Evolutionary conservation across 1,284 basidiomycete genomes (phyloP).

Genomic region (Apiotrichum brassicae): DNA sequence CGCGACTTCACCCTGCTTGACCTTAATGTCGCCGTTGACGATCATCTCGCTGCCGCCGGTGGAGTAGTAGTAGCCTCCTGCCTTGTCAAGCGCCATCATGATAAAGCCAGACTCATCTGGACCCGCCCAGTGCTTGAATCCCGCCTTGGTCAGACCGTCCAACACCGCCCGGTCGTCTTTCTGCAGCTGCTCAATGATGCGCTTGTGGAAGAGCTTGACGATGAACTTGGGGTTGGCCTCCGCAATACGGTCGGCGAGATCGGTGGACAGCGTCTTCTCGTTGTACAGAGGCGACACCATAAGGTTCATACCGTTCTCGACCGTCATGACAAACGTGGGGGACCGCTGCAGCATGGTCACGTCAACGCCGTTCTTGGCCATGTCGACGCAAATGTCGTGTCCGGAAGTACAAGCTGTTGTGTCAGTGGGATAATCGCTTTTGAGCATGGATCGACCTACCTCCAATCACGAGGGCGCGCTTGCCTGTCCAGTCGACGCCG

Average conservation of each 20-base stretch:
- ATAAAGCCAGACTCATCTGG: conserved; percentile 51
- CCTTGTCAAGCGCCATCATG: conserved; percentile 44
- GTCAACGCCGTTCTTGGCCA: too few species aligned
- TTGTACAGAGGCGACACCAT: too few species aligned
- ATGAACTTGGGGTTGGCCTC: conserved; percentile 51
- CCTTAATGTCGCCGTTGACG: conserved; percentile 64
- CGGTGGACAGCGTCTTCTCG: too few species aligned
- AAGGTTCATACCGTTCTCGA: too few species aligned
- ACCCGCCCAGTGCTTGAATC: conserved; percentile 58
- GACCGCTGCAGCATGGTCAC: too few species aligned
- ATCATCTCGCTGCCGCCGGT: conserved; percentile 54
- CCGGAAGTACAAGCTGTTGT: too few species aligned
- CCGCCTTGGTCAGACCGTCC: conserved; percentile 55
- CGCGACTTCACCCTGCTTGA: conserved; percentile 60
- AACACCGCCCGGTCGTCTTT: conserved; percentile 56
- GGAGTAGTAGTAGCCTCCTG: conserved; percentile 51
- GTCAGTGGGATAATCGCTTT: too few species aligned
- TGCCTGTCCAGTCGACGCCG: conserved; percentile 53
- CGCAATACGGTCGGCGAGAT: conserved; percentile 53
- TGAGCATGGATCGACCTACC: too few species aligned
- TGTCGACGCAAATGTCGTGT: too few species aligned
- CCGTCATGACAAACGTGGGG: too few species aligned
- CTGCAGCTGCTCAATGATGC: conserved; percentile 51
- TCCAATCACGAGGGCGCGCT: conserved; percentile 55
- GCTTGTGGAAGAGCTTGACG: conserved; percentile 50